Conservation (phyloP, 2,329 filamentous ascomycete species). For the Pyrenophora seminiperda region DNA sequence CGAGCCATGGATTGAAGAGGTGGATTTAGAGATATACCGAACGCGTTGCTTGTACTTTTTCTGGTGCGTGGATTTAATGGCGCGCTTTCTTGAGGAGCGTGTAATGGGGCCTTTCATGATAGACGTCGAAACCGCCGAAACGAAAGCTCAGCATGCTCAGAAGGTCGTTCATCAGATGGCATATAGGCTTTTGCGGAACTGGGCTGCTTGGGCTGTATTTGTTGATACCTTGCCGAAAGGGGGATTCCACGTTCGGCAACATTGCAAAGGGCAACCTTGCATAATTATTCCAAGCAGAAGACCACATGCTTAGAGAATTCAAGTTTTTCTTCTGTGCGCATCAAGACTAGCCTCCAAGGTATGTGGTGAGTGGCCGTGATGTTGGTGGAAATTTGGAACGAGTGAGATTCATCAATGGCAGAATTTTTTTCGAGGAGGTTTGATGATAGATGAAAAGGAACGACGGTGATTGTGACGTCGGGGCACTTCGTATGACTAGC, state of each 20-base stretch:
- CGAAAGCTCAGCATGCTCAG: not conserved
- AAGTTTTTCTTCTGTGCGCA: no score
- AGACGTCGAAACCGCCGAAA: not conserved
- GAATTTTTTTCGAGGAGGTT: no score
- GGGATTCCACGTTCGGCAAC: constrained; percentile 4
- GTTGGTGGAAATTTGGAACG: no score
- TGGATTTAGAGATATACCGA: constrained; percentile 11
- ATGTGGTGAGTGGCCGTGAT: no score
- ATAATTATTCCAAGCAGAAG: no score
- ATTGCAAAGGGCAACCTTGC: not conserved
- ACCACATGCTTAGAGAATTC: no score
- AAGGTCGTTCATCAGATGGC: not conserved
- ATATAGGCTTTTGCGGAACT: constrained; percentile 17
- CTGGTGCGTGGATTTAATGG: constrained; percentile 20
- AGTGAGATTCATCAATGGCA: no score
- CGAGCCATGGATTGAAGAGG: constrained; percentile 9
- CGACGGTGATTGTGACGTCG: no score
- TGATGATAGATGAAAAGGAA: no score
- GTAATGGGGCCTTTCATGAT: constrained; percentile 8
- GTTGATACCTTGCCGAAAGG: constrained; percentile 14
- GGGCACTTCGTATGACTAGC: no score
- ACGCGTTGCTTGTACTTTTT: constrained; percentile 20
- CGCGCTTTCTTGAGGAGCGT: constrained; percentile 8
- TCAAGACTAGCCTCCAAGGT: no score
- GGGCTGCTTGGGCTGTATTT: constrained; percentile 22